Conservation (phyloP, 2,329 filamentous ascomycete genomes). For the Fusarium sp. region DNA sequence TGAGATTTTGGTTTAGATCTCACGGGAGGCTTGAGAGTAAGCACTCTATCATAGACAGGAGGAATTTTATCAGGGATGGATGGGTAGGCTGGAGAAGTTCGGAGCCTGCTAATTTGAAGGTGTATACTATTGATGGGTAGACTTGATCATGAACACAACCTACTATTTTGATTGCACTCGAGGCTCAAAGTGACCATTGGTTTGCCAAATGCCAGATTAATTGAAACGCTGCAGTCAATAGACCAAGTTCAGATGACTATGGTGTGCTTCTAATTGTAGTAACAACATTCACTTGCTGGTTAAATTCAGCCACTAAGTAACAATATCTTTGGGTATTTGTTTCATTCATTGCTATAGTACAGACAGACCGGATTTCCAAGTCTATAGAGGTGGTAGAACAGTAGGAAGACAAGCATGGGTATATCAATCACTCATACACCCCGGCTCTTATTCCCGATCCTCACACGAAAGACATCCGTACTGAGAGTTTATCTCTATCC, state of each 20-base stretch:
- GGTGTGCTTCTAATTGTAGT: background rate
- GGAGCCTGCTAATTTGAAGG: background rate
- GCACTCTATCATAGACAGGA: slow-evolving; percentile 24
- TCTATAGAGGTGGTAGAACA: slow-evolving; percentile 48
- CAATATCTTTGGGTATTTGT: slow-evolving; percentile 31
- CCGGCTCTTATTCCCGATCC: slow-evolving; percentile 16
- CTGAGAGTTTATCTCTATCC: slow-evolving; percentile 19
- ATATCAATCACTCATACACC: slow-evolving; percentile 38
- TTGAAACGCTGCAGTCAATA: background rate
- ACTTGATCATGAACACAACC: slow-evolving; percentile 28
- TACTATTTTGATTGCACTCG: background rate
- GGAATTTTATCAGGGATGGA: background rate
- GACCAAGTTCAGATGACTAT: too few species aligned
- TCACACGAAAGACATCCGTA: slow-evolving; percentile 24
- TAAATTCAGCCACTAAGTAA: background rate
- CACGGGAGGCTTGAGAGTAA: slow-evolving; percentile 21
- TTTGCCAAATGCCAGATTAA: too few species aligned
- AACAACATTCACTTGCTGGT: background rate
- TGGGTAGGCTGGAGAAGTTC: background rate
- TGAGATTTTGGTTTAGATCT: slow-evolving; percentile 20
- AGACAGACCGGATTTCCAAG: slow-evolving; percentile 46
- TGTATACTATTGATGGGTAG: slow-evolving; percentile 34
- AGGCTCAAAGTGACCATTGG: background rate
- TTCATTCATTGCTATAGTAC: slow-evolving; percentile 48
- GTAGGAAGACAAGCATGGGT: slow-evolving; percentile 35